Percentiles rank a stretch among this genome's conserved stretches.
Conservation (phyloP, 1,284 basidiomycete species). For the Cryptococcus hybrid region DNA sequence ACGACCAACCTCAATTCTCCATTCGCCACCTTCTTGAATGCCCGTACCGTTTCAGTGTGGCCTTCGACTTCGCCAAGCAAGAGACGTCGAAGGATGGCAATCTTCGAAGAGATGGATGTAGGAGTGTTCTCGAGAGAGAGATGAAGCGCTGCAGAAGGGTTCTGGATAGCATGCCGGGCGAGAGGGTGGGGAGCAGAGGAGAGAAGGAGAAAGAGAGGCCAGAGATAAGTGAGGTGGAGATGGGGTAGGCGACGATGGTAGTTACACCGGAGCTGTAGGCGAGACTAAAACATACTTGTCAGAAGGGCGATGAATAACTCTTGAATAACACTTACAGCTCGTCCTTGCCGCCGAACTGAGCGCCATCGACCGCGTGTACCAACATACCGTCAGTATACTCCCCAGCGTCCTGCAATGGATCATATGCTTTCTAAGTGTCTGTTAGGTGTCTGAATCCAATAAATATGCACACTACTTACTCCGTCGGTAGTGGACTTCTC, state of each 20-base stretch:
- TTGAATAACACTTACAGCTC: conserved; percentile 57
- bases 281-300: conserved; percentile 31
- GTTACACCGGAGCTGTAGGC: conserved; percentile 59
- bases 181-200: conserved; percentile 61
- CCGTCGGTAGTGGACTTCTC: conserved; percentile 71
- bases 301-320: no score
- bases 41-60: conserved; percentile 54
- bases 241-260: conserved; percentile 56
- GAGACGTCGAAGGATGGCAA: conserved; percentile 65
- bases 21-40: conserved; percentile 60
- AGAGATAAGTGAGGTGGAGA: conserved; percentile 52
- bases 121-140: conserved; percentile 58
- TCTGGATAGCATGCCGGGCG: conserved; percentile 65
- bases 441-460: not conserved
- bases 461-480: conserved; percentile 12
- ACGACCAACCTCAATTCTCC: conserved; percentile 67
- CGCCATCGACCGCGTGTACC: conserved; percentile 68
- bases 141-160: conserved; percentile 69
- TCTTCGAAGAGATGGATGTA: conserved; percentile 63
- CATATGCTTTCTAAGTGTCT: conserved; percentile 49
- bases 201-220: conserved; percentile 65
- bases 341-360: conserved; percentile 67
- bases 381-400: conserved; percentile 60
- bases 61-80: conserved; percentile 57
- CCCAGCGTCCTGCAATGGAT: conserved; percentile 57